A percentile compares a stretch with the other conserved stretches of the same genome.
phyloP scores from a whole-genome alignment of 1,284 basidiomycete genomes.

The Moniliophthora roreri region DNA sequence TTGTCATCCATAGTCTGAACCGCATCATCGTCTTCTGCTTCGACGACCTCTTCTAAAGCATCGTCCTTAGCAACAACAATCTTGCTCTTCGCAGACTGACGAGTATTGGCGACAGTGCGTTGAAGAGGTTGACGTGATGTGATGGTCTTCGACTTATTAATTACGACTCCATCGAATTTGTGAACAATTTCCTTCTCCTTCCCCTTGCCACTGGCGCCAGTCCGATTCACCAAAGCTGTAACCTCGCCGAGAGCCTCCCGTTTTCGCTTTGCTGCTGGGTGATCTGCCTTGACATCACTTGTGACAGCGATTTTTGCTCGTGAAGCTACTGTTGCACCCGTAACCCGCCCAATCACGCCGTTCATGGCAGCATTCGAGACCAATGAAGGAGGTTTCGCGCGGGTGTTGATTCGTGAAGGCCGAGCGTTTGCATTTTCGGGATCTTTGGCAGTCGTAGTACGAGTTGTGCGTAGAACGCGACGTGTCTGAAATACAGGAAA shows the following conservation, averaged over 20 bases:
- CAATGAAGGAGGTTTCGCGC: slow-evolving; percentile 55
- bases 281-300: slow-evolving; percentile 39
- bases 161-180: slow-evolving; percentile 56
- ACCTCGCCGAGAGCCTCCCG: slow-evolving; percentile 74
- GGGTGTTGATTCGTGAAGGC: slow-evolving; percentile 50
- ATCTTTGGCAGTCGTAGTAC: slow-evolving; percentile 55
- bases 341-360: slow-evolving; percentile 41
- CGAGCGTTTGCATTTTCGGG: slow-evolving; percentile 65
- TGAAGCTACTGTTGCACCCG: slow-evolving; percentile 47
- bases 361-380: slow-evolving; percentile 36
- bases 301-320: slow-evolving; percentile 42
- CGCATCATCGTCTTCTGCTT: slow-evolving; percentile 26
- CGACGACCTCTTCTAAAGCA: slow-evolving; percentile 33
- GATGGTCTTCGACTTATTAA: slow-evolving; percentile 42
- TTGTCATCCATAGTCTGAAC: slow-evolving; percentile 39
- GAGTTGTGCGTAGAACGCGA: slow-evolving; percentile 56
- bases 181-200: slow-evolving; percentile 43
- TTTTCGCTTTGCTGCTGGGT: slow-evolving; percentile 63
- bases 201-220: slow-evolving; percentile 28
- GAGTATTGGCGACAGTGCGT: slow-evolving; percentile 32
- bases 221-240: slow-evolving; percentile 46
- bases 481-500: slow-evolving; percentile 42
- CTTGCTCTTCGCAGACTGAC: slow-evolving; percentile 27
- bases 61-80: slow-evolving; percentile 21
- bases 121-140: slow-evolving; percentile 37